Conservation (phyloP, 1,284 basidiomycete species). For the Pholiota adiposa region DNA sequence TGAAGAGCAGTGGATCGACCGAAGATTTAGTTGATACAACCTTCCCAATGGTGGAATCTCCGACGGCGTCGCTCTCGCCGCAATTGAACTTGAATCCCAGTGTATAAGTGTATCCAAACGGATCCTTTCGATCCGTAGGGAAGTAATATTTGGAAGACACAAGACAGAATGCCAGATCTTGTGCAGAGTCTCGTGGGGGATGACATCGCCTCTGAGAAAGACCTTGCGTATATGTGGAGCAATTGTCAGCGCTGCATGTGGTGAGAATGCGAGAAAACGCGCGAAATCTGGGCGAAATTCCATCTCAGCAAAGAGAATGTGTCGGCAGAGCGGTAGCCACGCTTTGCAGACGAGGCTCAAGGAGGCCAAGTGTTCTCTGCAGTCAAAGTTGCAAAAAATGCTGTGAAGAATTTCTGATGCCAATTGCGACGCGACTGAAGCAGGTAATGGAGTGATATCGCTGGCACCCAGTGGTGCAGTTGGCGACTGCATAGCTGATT, state of each 20-base stretch:
- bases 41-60: slow-evolving; percentile 20
- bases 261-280: slow-evolving; percentile 27
- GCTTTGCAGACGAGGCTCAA: slow-evolving; percentile 33
- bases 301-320: slow-evolving; percentile 31
- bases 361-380: slow-evolving; percentile 22
- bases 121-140: slow-evolving; percentile 31
- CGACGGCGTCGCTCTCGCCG: slow-evolving; percentile 6
- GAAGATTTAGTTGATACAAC: slow-evolving; percentile 29
- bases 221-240: slow-evolving; percentile 32
- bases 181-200: not conserved
- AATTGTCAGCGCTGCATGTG: slow-evolving; percentile 28
- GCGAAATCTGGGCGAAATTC: slow-evolving; percentile 27
- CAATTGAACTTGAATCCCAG: not conserved
- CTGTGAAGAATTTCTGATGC: slow-evolving; percentile 29
- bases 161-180: slow-evolving; percentile 4
- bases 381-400: slow-evolving; percentile 26
- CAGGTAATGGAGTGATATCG: slow-evolving; percentile 1
- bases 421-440: slow-evolving; percentile 25
- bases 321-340: slow-evolving; percentile 32
- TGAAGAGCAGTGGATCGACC: slow-evolving; percentile 32
- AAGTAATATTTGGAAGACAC: slow-evolving; percentile 23
- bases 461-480: not conserved
- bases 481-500: not conserved
- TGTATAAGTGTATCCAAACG: slow-evolving; percentile 23
- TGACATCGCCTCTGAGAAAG: slow-evolving; percentile 26